Base-by-base conservation (phyloP, 2,329 filamentous ascomycete genomes). In the Chalaropsis ovoidea region DNA sequence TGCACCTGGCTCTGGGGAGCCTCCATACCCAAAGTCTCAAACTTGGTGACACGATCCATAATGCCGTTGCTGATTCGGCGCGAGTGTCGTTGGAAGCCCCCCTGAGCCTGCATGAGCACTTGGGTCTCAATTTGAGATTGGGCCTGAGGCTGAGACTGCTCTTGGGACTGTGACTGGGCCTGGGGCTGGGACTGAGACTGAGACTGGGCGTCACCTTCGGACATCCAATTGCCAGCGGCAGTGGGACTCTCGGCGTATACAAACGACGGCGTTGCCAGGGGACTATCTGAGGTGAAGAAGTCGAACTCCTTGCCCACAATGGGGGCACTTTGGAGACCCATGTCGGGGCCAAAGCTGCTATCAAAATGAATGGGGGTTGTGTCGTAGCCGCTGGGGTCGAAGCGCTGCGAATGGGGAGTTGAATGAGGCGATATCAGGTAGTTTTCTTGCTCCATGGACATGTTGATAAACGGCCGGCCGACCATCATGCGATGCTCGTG, bases 31-130 rank as follows among this genome's bases (percentile, higher is more conserved):
- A 86, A 72, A 58, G 73, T 78, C 74, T 86, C 83, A 69, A 82
- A 86, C 73, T 83, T 85, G 72, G 73, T 72, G 17, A 86, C 81
- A 70, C 83, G 78, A 69, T 84, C 82, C 74, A 83, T 74, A 71
- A 86, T 84, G 24, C 81, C 82, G 69, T 82, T 81, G 76, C 83
- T 86, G 70, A 86, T 79, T 69, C 83, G 77, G 69, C 80, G 71
- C 15, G 31, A 58, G 62, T 66, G 62, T 61, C 62, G 27, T 52
- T 63, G 63, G 42, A 54, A 56, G 11, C 19, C 68, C 73, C 71
- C 45, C 78, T 77, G 61, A 70, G 72, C 62, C 41, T 63, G 65
- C n/a, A 75, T 76, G 65, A 80, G 78, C 45, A 75, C 76, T 69
- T 83, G 81, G 7, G 80, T 79, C 64, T 52, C 47, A 24, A 52